A percentile compares a stretch with the other conserved stretches of the same genome.
These are phyloP conservation scores for Botrytis medusae DNA, from an alignment of 2,329 filamentous ascomycete species.

Conservation along the genomic window DNA sequence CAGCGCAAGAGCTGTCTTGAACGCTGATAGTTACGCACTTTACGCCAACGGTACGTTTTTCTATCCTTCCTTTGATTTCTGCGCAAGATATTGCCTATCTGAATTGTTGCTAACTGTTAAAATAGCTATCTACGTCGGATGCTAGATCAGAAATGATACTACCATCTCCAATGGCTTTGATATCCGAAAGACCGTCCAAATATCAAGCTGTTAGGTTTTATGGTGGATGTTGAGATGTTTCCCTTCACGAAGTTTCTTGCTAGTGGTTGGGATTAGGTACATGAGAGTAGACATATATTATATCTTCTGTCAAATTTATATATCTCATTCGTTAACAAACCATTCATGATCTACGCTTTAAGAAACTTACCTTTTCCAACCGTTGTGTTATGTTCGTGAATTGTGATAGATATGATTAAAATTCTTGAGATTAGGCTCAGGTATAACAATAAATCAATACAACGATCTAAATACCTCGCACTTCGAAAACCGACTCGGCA, in stretches of 20 bases:
- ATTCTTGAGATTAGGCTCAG: not conserved
- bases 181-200: not conserved
- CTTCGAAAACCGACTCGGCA: too few relatives aligned
- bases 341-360: not conserved
- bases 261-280: not conserved
- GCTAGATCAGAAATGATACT: not conserved
- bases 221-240: not conserved
- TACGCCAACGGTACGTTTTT: conserved; percentile 18
- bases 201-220: not conserved
- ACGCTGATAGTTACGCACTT: conserved; percentile 55
- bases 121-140: conserved; percentile 13
- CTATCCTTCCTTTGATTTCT: not conserved
- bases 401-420: not conserved
- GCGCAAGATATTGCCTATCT: rapidly evolving
- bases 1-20: conserved; percentile 53
- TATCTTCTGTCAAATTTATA: not conserved
- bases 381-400: not conserved
- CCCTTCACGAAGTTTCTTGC: not conserved
- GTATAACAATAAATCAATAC: too few relatives aligned
- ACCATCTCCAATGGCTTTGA: not conserved
- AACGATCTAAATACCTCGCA: too few relatives aligned
- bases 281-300: not conserved
- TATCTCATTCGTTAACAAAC: not conserved
- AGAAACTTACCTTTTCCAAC: not conserved
- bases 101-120: not conserved